A percentile compares a stretch with the other conserved stretches of the same genome.
These are phyloP conservation scores for Penicillium sp. DNA, from an alignment of 2,329 filamentous ascomycete species.

Conservation along the genomic window DNA sequence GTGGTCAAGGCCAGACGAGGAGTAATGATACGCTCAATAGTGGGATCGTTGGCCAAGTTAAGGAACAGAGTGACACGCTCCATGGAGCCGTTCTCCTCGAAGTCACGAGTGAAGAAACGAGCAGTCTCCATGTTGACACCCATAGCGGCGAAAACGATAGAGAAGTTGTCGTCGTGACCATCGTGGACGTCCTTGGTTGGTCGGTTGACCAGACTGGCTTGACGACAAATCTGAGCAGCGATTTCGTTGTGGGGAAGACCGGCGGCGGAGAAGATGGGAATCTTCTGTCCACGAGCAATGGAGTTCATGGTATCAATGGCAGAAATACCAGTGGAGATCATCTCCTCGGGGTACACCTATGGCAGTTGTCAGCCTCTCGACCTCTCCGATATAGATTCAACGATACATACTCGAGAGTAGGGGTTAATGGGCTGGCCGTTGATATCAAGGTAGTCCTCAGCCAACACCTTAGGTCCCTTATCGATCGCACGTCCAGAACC, in stretches of 20 bases:
- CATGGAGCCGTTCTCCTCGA: slow-evolving; percentile 98
- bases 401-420: slow-evolving; percentile 75
- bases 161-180: slow-evolving; percentile 98
- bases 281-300: slow-evolving; percentile 98
- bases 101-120: slow-evolving; percentile 97
- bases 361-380: slow-evolving; percentile 11
- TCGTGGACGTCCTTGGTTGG: slow-evolving; percentile 96
- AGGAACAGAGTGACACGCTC: slow-evolving; percentile 97
- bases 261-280: slow-evolving; percentile 97
- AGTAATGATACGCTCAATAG: slow-evolving; percentile 99
- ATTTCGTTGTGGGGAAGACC: slow-evolving; percentile 99
- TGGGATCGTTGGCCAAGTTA: slow-evolving; percentile 98
- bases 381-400: neutral
- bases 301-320: slow-evolving; percentile 99
- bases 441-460: slow-evolving; percentile 98
- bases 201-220: slow-evolving; percentile 81
- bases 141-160: slow-evolving; percentile 99
- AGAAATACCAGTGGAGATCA: slow-evolving; percentile 99
- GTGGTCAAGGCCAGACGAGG: slow-evolving; percentile 97
- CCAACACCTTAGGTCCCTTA: slow-evolving; percentile 96
- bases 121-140: slow-evolving; percentile 99
- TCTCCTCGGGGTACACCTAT: slow-evolving; percentile 97
- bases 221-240: slow-evolving; percentile 96
- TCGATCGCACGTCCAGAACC: slow-evolving; percentile 97
- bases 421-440: slow-evolving; percentile 99